phyloP scores from a whole-genome alignment of 2,329 filamentous ascomycete genomes.

The Curvularia hawaiiensis region DNA sequence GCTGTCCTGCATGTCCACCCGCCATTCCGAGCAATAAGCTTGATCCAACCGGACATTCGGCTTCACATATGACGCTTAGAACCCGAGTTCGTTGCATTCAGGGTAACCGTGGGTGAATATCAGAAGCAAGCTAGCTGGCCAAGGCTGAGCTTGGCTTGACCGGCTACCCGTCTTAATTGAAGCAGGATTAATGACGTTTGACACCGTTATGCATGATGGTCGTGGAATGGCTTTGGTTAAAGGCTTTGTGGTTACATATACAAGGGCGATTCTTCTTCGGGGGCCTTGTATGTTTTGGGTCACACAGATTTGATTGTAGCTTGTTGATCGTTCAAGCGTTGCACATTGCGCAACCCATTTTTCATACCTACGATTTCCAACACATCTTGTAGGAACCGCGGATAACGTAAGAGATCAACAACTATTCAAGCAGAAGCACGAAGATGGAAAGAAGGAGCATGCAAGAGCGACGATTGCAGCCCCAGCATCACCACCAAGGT shows the following conservation, averaged over 20 bases:
- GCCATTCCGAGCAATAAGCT: constrained; percentile 9
- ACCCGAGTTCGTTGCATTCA: constrained; percentile 5
- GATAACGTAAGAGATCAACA: constrained; percentile 1
- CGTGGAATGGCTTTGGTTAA: not conserved
- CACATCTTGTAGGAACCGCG: not conserved
- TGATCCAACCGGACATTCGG: constrained; percentile 4
- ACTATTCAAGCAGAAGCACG: not conserved
- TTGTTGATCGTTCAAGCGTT: not conserved
- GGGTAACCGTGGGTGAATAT: constrained; percentile 20
- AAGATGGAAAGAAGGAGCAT: constrained; percentile 9
- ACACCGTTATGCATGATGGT: constrained; percentile 1
- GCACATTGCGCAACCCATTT: not conserved
- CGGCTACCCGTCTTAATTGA: constrained; percentile 17
- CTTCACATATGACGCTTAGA: constrained; percentile 10
- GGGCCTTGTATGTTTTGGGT: not conserved
- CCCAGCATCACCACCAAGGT: constrained; percentile 10
- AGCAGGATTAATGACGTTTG: constrained; percentile 17
- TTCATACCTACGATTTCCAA: not conserved
- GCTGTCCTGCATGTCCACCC: constrained; percentile 10
- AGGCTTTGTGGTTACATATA: constrained; percentile 6
- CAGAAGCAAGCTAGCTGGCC: constrained; percentile 11
- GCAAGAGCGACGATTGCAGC: constrained; percentile 10
- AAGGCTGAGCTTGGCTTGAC: constrained; percentile 12
- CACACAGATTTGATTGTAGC: not conserved
- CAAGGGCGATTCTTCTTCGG: not conserved